Evolutionary conservation across 192 early-diverging fungal species (phyloP).

Genomic region (Gigaspora rosea): DNA sequence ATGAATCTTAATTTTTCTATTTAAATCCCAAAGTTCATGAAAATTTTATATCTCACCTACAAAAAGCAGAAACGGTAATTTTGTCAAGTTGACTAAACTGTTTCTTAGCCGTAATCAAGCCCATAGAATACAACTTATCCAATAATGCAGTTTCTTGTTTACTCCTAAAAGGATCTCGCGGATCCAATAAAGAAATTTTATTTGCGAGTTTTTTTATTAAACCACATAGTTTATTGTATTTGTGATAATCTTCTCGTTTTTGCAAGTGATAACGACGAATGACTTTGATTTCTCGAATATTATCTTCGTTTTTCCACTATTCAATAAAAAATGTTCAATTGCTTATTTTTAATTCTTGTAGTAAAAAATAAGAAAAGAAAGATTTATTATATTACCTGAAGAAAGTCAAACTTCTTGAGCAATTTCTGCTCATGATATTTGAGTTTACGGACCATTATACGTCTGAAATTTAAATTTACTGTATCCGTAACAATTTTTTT

Average conservation of each 20-base stretch:
- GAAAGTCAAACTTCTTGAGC: slow-evolving; percentile 92
- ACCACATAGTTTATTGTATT: slow-evolving; percentile 85
- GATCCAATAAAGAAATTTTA: slow-evolving; percentile 80
- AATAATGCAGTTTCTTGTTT: slow-evolving; percentile 77
- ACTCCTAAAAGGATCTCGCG: slow-evolving; percentile 77
- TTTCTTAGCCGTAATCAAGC: slow-evolving; percentile 75
- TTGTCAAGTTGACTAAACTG: slow-evolving; percentile 78
- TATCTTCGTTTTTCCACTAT: slow-evolving; percentile 84
- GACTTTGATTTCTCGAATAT: slow-evolving; percentile 80
- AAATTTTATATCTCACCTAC: slow-evolving; percentile 48
- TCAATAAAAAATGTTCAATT: neutral
- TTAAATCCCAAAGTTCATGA: neutral
- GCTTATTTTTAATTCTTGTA: neutral
- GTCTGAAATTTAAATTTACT: too few relatives aligned
- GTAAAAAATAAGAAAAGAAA: too few relatives aligned
- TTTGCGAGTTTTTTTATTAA: slow-evolving; percentile 82
- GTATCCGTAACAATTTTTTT: too few relatives aligned
- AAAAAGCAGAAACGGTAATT: slow-evolving; percentile 85
- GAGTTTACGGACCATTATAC: slow-evolving; percentile 62
- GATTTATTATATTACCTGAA: slow-evolving; percentile 48
- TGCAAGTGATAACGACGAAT: slow-evolving; percentile 88
- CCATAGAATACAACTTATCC: slow-evolving; percentile 86
- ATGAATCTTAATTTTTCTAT: neutral
- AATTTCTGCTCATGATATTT: slow-evolving; percentile 96
- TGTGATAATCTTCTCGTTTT: slow-evolving; percentile 86